Conservation (phyloP, 352 stramenopile species). For the Globisporangium echinulatum region DNA sequence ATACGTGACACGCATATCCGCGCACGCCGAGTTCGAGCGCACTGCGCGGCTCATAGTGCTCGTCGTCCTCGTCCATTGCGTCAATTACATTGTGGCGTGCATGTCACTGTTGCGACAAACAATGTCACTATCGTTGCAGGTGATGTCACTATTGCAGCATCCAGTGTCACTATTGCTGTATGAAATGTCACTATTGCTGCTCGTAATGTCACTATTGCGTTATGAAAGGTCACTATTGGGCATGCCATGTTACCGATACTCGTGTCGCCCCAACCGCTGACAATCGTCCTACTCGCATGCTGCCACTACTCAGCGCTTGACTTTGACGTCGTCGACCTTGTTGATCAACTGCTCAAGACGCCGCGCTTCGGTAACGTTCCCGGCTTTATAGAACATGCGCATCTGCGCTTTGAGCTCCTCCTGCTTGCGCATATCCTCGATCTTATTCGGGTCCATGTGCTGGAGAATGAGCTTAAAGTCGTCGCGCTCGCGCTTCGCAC, state of each 20-base stretch:
- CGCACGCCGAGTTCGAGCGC: conserved; percentile 34
- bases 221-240: no score
- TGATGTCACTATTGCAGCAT: no score
- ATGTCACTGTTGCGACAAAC: no score
- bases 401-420: conserved; percentile 82
- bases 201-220: no score
- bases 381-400: conserved; percentile 88
- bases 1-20: conserved; percentile 43
- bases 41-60: conserved; percentile 1
- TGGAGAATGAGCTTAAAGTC: conserved; percentile 75
- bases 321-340: conserved; percentile 44
- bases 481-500: conserved; percentile 56
- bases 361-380: conserved; percentile 78
- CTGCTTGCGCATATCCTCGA: conserved; percentile 83
- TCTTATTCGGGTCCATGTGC: conserved; percentile 82
- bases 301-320: conserved; percentile 7
- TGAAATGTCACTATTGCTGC: no score
- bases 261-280: no score
- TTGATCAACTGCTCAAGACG: conserved; percentile 78
- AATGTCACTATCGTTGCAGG: no score
- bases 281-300: no score
- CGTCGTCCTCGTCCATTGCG: conserved; percentile 6
- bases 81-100: no score
- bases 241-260: no score
- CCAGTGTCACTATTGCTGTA: no score